Evolutionary conservation across 2,329 filamentous ascomycete genomes (phyloP).

Genomic region (Pseudogymnoascus pannorum): DNA sequence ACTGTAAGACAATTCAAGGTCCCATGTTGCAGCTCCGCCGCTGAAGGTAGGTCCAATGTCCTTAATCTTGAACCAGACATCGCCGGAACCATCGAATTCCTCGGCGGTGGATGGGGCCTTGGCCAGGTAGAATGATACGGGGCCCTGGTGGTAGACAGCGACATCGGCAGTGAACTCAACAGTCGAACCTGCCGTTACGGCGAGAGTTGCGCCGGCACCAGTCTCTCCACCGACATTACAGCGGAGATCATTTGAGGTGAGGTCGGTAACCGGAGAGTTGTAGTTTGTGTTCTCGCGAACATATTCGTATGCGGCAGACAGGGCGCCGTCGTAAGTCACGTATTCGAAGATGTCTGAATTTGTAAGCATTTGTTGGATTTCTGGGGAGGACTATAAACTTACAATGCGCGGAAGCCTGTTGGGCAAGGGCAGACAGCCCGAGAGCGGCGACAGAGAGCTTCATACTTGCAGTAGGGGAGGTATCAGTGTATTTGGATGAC

Average conservation of each 20-base stretch:
- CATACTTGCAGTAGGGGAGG: background rate
- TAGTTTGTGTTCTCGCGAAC: conserved; percentile 37
- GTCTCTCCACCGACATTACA: conserved; percentile 31
- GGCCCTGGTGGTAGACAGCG: conserved; percentile 29
- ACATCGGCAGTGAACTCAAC: conserved; percentile 15
- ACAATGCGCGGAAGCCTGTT: conserved; percentile 3
- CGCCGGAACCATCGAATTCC: conserved; percentile 29
- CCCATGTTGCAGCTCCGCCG: conserved; percentile 20
- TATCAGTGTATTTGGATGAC: background rate
- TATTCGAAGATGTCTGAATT: conserved; percentile 10
- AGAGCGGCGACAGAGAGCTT: background rate
- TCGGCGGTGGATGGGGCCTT: conserved; percentile 28
- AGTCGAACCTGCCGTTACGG: conserved; percentile 1
- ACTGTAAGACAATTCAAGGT: conserved; percentile 20
- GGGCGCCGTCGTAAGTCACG: background rate
- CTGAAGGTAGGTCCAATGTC: conserved; percentile 28
- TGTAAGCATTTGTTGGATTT: background rate
- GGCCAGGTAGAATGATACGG: conserved; percentile 31
- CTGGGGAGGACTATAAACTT: background rate
- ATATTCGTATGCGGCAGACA: conserved; percentile 21
- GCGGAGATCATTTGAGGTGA: conserved; percentile 37
- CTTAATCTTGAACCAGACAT: conserved; percentile 33
- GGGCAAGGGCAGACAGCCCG: background rate
- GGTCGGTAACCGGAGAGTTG: conserved; percentile 42
- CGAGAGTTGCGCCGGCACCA: background rate